Percentiles rank a stretch among this genome's conserved stretches.
These are phyloP conservation scores for Agrocybe praecox DNA, from an alignment of 768 basidiomycete genomes.

Conservation along the genomic window DNA sequence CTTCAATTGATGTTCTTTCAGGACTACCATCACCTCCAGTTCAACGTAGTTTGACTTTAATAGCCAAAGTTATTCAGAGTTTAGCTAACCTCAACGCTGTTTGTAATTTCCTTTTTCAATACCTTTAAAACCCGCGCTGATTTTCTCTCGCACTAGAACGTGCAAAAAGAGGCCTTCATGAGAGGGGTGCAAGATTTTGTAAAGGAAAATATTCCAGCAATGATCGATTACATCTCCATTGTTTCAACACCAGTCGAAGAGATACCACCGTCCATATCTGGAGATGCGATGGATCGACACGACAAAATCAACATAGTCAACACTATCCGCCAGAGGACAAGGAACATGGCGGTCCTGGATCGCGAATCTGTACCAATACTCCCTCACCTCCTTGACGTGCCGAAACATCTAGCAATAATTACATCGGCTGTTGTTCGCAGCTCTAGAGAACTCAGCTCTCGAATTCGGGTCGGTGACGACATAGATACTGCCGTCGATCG, in stretches of 20 bases:
- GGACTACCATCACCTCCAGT: conserved; percentile 68
- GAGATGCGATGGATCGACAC: conserved; percentile 40
- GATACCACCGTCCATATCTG: conserved; percentile 21
- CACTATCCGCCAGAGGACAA: conserved; percentile 58
- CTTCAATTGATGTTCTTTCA: conserved; percentile 27
- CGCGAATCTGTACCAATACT: conserved; percentile 73
- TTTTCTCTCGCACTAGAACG: conserved; percentile 39
- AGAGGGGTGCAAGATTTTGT: conserved; percentile 75
- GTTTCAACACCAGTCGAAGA: conserved; percentile 62
- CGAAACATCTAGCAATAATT: conserved; percentile 76
- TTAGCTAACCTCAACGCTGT: conserved; percentile 84
- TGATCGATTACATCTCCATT: conserved; percentile 77
- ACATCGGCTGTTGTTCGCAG: conserved; percentile 76
- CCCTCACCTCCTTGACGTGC: conserved; percentile 77
- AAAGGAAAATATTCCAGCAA: conserved; percentile 58
- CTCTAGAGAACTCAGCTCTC: conserved; percentile 44
- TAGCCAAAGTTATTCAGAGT: conserved; percentile 90
- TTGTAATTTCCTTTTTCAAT: conserved; percentile 24
- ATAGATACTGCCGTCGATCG: conserved; percentile 50
- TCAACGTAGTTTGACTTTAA: conserved; percentile 79
- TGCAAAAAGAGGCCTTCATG: conserved; percentile 85
- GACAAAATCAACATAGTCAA: conserved; percentile 57
- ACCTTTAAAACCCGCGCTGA: background rate
- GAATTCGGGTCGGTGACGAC: conserved; percentile 27
- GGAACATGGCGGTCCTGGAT: conserved; percentile 56